Conservation (phyloP, 2,329 filamentous ascomycete species). For the Curvularia verruculosa region DNA sequence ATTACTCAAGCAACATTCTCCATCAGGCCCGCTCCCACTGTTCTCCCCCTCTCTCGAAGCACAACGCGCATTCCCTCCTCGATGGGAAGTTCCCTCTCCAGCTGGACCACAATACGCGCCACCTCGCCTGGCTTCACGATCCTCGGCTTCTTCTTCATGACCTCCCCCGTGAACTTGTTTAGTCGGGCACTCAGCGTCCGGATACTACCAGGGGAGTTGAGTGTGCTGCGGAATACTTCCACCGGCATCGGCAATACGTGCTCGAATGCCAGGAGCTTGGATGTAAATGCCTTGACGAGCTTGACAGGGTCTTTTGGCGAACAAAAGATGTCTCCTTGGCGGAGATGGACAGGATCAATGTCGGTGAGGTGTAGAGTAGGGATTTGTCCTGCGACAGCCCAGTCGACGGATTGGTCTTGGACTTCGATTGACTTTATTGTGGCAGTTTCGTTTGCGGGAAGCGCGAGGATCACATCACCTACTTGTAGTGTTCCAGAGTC, state of each 20-base stretch:
- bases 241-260: conserved; percentile 86
- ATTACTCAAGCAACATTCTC: conserved; percentile 56
- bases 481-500: conserved; percentile 83
- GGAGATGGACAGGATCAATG: conserved; percentile 81
- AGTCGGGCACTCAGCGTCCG: conserved; percentile 72
- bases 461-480: conserved; percentile 78
- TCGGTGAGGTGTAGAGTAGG: conserved; percentile 81
- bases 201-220: conserved; percentile 80
- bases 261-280: conserved; percentile 88
- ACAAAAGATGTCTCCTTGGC: conserved; percentile 84
- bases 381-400: conserved; percentile 92
- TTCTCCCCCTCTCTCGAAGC: conserved; percentile 78
- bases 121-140: conserved; percentile 81
- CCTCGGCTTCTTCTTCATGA: conserved; percentile 81
- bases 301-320: conserved; percentile 68
- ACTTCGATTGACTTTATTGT: conserved; percentile 82
- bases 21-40: conserved; percentile 84
- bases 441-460: conserved; percentile 82
- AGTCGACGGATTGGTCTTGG: conserved; percentile 75
- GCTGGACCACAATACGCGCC: conserved; percentile 76
- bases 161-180: conserved; percentile 78
- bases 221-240: conserved; percentile 83
- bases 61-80: conserved; percentile 83
- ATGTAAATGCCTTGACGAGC: conserved; percentile 74
- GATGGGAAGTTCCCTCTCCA: conserved; percentile 76